Base-by-base conservation (phyloP, 1,284 basidiomycete species). In the Boletellus sp. region DNA sequence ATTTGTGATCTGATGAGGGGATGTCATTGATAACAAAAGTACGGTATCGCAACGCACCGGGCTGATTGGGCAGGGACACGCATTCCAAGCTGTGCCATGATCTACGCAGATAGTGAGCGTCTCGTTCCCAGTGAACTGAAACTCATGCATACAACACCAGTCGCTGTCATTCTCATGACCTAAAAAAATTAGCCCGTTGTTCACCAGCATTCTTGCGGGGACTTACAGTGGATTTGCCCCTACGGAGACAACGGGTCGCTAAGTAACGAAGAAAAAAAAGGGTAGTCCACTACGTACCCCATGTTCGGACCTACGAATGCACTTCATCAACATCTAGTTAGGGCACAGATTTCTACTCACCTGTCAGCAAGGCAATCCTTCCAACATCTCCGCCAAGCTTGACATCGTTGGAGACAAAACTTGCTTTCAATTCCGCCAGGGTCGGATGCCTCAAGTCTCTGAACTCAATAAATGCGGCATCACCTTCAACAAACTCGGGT, bases 31-130 rank as follows among this genome's bases (percentile, higher is more conserved):
- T 30, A 4, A 46, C 11, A 4, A 3, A 32, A 39, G 21, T 30
- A 51, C 21, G 23, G 4, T 17, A 37, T 39, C 23, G 13, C 25
- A 9, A 63, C 75, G 47, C 55, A 89, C 87, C 80, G 77, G 22
- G 95, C 96, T 43, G 71, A 78, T 27, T 77, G 68, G 0, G 96
- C 95, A 3, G 96, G 96, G 3, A 99, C 92, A 42, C 89, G 81
- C 86, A 98, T 99, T n/a, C 96, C 96, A 16, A 99, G 73, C 65
- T 98, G 95, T 8, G 94, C 94, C 84, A 97, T 90, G 56, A 98
- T 97, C 83, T 87, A 37, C 43, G 21, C n/a, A n/a, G 36, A 36
- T n/a, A 5, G n/a, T 55, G 32, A 53, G 51, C 26, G 27, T 41
- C 21, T 45, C 33, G 42, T 29, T 20, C 33, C 38, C 14, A 10